phyloP scores from a whole-genome alignment of 1,284 basidiomycete species.

The Rhizoctonia solani region DNA sequence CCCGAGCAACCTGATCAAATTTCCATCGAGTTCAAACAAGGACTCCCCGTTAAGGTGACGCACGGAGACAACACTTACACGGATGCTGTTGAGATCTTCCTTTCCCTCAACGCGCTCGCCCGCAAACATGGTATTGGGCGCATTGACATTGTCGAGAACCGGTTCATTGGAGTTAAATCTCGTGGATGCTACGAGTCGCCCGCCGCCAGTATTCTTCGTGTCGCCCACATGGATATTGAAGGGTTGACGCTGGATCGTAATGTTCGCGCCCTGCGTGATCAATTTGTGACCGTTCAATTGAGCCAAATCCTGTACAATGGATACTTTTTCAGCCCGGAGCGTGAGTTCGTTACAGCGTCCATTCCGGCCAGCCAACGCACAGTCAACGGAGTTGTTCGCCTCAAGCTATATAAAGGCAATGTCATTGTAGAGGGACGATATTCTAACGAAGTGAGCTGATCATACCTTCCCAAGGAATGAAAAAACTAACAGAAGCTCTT shows the following conservation, averaged over 20 bases:
- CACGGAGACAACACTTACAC: conserved; percentile 61
- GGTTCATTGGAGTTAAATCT: conserved; percentile 98
- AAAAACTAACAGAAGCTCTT: not conserved
- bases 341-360: conserved; percentile 89
- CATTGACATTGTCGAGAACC: conserved; percentile 99
- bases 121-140: conserved; percentile 95
- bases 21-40: conserved; percentile 81
- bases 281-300: conserved; percentile 90
- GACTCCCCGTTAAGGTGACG: conserved; percentile 82
- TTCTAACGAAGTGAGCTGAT: conserved; percentile 73
- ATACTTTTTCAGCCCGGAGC: conserved; percentile 96
- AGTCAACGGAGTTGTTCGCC: conserved; percentile 89
- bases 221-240: conserved; percentile 95
- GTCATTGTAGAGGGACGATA: conserved; percentile 91
- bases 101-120: conserved; percentile 87
- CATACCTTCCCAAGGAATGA: not conserved
- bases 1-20: conserved; percentile 82
- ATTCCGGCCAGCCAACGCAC: conserved; percentile 94
- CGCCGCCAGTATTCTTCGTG: conserved; percentile 92
- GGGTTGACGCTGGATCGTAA: conserved; percentile 97
- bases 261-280: conserved; percentile 91
- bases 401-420: conserved; percentile 97
- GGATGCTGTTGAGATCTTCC: conserved; percentile 95
- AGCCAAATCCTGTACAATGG: conserved; percentile 96
- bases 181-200: conserved; percentile 99